Conservation (phyloP, 1,139 yeast genomes). For the Blastobotrys petasosporus region DNA sequence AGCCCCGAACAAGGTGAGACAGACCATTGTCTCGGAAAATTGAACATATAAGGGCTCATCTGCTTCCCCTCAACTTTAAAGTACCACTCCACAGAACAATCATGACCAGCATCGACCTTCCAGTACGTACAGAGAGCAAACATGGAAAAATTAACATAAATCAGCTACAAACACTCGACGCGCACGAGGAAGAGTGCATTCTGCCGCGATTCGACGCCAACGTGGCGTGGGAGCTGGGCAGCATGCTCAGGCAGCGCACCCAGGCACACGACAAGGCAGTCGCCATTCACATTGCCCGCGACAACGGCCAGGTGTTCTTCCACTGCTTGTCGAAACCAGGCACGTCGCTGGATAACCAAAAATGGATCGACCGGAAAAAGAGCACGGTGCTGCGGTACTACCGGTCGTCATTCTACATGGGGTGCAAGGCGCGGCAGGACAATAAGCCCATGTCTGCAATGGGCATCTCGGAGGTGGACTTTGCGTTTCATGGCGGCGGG, state of each 20-base stretch:
- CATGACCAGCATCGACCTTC: constrained; percentile 3
- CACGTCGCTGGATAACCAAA: constrained; percentile 49
- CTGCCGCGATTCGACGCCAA: constrained; percentile 31
- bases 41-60: too few relatives aligned
- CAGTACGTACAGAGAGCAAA: not conserved
- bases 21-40: too few relatives aligned
- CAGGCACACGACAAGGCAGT: constrained; percentile 33
- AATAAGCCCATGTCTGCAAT: constrained; percentile 18
- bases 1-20: too few relatives aligned
- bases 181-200: constrained; percentile 28
- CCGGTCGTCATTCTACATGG: constrained; percentile 50
- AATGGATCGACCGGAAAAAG: constrained; percentile 53
- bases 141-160: not conserved
- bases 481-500: constrained; percentile 59
- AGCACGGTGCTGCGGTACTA: constrained; percentile 48
- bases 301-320: constrained; percentile 49
- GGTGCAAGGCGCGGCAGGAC: constrained; percentile 38
- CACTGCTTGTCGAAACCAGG: constrained; percentile 44
- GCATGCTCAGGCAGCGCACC: constrained; percentile 26
- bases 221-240: constrained; percentile 34
- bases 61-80: too few relatives aligned
- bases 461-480: constrained; percentile 42
- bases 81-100: not conserved
- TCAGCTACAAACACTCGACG: constrained; percentile 23
- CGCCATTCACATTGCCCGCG: constrained; percentile 46